These are phyloP conservation scores for Chloris gayana DNA, from an alignment of 176 grass and related monocot species.

Conservation along the genomic window DNA sequence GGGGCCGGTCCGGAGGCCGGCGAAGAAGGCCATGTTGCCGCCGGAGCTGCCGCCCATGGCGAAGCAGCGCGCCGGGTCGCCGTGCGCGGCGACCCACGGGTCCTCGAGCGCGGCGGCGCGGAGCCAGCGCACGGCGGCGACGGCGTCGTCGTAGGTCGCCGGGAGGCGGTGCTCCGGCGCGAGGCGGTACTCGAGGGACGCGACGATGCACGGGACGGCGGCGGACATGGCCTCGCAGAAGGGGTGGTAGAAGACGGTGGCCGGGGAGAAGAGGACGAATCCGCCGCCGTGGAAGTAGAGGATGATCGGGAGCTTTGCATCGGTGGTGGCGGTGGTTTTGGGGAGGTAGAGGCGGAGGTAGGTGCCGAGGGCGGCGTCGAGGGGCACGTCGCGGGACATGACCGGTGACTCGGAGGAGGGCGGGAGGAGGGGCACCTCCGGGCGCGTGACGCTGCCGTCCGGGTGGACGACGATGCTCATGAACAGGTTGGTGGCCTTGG, in stretches of 20 bases:
- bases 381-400: constrained; percentile 67
- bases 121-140: constrained; percentile 68
- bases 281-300: constrained; percentile 93
- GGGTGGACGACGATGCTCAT: constrained; percentile 64
- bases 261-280: constrained; percentile 64
- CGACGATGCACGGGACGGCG: constrained; percentile 50
- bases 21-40: constrained; percentile 79
- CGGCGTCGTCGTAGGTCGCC: constrained; percentile 75
- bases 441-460: constrained; percentile 75
- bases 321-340: not conserved
- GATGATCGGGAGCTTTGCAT: constrained; percentile 63
- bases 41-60: constrained; percentile 91
- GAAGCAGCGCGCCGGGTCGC: constrained; percentile 66
- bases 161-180: constrained; percentile 78
- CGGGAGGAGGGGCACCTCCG: constrained; percentile 44
- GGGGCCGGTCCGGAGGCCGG: constrained; percentile 26
- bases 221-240: constrained; percentile 68
- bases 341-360: constrained; percentile 76
- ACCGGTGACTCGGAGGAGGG: not conserved
- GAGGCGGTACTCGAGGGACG: constrained; percentile 78
- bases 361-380: constrained; percentile 53
- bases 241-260: constrained; percentile 52
- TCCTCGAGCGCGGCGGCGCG: constrained; percentile 23
- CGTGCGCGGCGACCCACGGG: constrained; percentile 53
- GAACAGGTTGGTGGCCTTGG: constrained; percentile 66